Percentiles rank a stretch among this genome's conserved stretches.
Evolutionary conservation across 2,329 filamentous ascomycete species (phyloP).

Genomic region (Alternaria gansuensis): DNA sequence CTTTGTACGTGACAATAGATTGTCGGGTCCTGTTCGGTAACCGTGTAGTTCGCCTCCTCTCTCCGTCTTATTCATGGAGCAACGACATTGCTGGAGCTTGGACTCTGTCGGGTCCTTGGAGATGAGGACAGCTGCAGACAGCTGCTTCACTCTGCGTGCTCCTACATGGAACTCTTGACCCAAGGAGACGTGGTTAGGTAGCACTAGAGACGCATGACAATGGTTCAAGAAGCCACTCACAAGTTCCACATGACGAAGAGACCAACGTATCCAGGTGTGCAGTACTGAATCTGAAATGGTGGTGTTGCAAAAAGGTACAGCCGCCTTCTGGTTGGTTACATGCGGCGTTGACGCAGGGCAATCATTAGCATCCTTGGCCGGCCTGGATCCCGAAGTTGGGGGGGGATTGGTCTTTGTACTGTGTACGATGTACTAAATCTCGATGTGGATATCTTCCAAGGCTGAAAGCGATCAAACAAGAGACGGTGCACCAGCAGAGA

Average conservation of each 20-base stretch:
- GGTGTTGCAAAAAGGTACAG: constrained; percentile 11
- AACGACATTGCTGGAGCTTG: not conserved
- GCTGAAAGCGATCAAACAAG: not conserved
- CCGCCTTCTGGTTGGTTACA: not conserved
- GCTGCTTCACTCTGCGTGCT: not conserved
- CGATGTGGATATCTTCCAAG: not conserved
- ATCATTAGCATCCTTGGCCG: not conserved
- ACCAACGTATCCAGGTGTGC: not conserved
- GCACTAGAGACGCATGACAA: too few relatives aligned
- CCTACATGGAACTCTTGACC: not conserved
- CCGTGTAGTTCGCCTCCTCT: not conserved
- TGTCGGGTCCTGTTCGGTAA: not conserved
- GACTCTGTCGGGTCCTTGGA: not conserved
- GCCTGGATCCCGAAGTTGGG: not conserved
- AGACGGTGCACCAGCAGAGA: not conserved
- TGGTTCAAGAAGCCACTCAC: not conserved
- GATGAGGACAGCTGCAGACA: not conserved
- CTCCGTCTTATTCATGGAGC: not conserved
- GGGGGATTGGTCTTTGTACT: not conserved
- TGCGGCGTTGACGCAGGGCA: constrained; percentile 3
- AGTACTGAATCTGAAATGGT: not conserved
- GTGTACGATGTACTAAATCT: not conserved
- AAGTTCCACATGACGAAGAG: not conserved
- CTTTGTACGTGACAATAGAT: not conserved
- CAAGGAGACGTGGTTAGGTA: not conserved